phyloP scores from a whole-genome alignment of 2,329 filamentous ascomycete genomes.

The Ascosphaera aggregata region DNA sequence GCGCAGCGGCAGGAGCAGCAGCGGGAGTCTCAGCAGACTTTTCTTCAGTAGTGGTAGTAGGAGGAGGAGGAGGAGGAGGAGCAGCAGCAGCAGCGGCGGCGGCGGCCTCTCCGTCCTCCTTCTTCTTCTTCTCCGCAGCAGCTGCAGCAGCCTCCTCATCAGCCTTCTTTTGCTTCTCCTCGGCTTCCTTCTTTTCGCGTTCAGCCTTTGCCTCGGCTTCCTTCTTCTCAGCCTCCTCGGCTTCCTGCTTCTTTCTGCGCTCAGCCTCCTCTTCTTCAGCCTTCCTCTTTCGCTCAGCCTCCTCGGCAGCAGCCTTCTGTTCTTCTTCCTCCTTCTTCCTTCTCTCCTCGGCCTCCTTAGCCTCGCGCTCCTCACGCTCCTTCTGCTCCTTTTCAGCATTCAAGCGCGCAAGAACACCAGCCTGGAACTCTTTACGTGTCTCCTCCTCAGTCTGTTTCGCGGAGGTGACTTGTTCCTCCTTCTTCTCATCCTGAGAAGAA shows the following conservation, averaged over 20 bases:
- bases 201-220: neutral
- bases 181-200: neutral
- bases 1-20: conserved; percentile 11
- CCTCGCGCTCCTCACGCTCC: conserved; percentile 7
- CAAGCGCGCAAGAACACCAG: conserved; percentile 3
- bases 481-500: conserved; percentile 9
- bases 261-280: neutral
- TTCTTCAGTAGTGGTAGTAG: conserved; percentile 8
- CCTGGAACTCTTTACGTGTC: conserved; percentile 3
- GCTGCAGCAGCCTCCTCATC: conserved; percentile 17
- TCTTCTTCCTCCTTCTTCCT: conserved; percentile 10
- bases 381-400: conserved; percentile 9
- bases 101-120: conserved; percentile 14
- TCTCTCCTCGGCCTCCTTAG: conserved; percentile 9
- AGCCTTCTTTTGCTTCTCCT: neutral
- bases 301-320: conserved; percentile 20
- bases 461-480: conserved; percentile 6
- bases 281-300: conserved; percentile 7
- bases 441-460: conserved; percentile 3
- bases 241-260: neutral
- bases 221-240: neutral
- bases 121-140: conserved; percentile 9
- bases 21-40: conserved; percentile 7
- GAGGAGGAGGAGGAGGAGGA: too few species aligned
- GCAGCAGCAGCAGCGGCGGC: conserved; percentile 5